Base-by-base conservation (phyloP, 1,284 basidiomycete genomes). In the Ganoderma meredithae region DNA sequence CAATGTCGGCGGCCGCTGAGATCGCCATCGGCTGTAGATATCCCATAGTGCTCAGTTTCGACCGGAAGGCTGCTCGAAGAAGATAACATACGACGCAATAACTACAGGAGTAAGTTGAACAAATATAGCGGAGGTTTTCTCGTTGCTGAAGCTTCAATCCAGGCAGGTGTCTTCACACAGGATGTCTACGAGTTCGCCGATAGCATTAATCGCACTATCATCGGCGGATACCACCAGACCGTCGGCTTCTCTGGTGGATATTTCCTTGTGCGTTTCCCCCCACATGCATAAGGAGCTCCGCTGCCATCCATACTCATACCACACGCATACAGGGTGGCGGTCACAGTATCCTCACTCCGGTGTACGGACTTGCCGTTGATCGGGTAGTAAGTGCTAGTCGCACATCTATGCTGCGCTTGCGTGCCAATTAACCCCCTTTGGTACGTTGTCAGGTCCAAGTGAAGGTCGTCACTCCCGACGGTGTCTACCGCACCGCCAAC, bases 311-410 rank as follows among this genome's bases (percentile, higher is more conserved):
- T 17, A n/a, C 49, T 49, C 8, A 49, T 22, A 25, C 25, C 36
- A 13, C 41, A 15, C 60, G 31, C 27, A 43, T 64, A 17, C 39
- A 84, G 81, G 86, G 86, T n/a, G 86, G 86, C 17, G 86, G 86
- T 1, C 85, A 86, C 70, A 79, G 83, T 31, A 76, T 83, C 19
- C 72, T 85, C 7, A 78, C 77, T 3, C 79, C 78, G 2, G 75
- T 79, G 8, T 76, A 77, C 66, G 81, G 80, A 8, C 70, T 82
- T 22, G 81, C 77, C 78, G 66, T 81, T 67, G 84, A 85, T 71
- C 79, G 83, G 44, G 81, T 82, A 10, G 73, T 76, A 60, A 62
- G 67, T 62, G 13, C 22, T 22, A 22, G n/a, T 22, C 56, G 12
- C 17, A 36, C 19, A 25, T 40, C 27, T 5, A 13, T 22, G 39